Percentiles rank a stretch among this genome's conserved stretches.
These are phyloP conservation scores for Populus ilicifolia DNA, from an alignment of 345 rosid genomes.

Conservation along the genomic window DNA sequence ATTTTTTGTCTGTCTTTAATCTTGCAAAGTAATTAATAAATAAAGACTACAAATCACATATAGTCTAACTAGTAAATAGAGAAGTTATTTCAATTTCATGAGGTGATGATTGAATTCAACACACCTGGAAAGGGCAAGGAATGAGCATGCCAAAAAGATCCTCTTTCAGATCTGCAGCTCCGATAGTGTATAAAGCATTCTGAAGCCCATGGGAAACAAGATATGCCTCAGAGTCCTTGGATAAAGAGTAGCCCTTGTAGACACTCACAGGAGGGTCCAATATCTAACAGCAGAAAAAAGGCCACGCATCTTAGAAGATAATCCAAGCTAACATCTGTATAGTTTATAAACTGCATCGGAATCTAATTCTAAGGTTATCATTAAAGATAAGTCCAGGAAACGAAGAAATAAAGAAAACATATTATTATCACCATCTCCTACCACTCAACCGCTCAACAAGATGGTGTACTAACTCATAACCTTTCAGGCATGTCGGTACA, in stretches of 20 bases:
- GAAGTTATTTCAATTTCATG: background rate
- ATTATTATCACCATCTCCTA: background rate
- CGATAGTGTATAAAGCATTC: slow-evolving; percentile 66
- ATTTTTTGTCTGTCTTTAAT: background rate
- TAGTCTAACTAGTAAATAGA: background rate
- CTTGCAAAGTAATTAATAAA: background rate
- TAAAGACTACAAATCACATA: background rate
- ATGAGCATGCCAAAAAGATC: slow-evolving; percentile 72
- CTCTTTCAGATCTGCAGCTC: slow-evolving; percentile 68
- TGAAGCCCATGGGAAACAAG: slow-evolving; percentile 66
- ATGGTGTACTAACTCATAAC: background rate
- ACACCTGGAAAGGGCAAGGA: slow-evolving; percentile 68
- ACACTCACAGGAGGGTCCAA: slow-evolving; percentile 84
- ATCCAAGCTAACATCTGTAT: background rate
- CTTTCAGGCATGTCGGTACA: background rate
- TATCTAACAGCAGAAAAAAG: slow-evolving; percentile 37
- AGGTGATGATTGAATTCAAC: slow-evolving; percentile 6
- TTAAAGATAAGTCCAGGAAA: background rate
- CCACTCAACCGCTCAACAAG: background rate
- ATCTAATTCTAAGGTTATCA: background rate
- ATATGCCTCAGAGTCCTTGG: slow-evolving; percentile 55
- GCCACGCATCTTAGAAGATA: background rate
- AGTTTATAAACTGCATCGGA: background rate
- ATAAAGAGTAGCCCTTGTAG: slow-evolving; percentile 61
- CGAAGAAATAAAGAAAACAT: background rate